Evolutionary conservation across 2,329 filamentous ascomycete species (phyloP).

Genomic region (Penicillium hordei): DNA sequence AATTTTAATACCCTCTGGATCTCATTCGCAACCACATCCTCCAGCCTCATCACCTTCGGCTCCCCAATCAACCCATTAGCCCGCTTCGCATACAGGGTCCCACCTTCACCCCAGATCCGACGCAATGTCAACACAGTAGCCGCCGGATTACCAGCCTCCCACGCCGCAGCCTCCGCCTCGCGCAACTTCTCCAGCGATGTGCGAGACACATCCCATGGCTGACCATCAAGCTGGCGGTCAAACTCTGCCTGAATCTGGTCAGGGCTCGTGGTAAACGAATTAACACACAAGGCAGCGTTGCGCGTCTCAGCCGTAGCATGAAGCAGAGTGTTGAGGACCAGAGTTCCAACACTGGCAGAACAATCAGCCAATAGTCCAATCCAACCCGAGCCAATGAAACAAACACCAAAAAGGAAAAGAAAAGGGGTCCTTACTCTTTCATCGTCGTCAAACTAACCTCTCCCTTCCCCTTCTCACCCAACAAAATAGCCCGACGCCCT

Average conservation of each 20-base stretch:
- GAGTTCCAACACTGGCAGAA: conserved; percentile 60
- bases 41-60: conserved; percentile 55
- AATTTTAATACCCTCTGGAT: conserved; percentile 16
- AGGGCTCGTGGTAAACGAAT: conserved; percentile 68
- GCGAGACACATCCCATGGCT: conserved; percentile 55
- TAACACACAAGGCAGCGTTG: conserved; percentile 63
- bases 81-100: conserved; percentile 67
- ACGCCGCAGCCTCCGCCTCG: conserved; percentile 59
- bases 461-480: conserved; percentile 60
- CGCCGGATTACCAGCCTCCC: conserved; percentile 52
- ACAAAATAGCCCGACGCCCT: conserved; percentile 58
- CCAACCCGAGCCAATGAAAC: background rate
- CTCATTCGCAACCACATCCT: conserved; percentile 44
- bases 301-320: conserved; percentile 52
- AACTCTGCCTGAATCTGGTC: conserved; percentile 65
- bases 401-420: background rate
- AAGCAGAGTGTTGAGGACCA: conserved; percentile 62
- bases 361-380: conserved; percentile 3
- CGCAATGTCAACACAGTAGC: conserved; percentile 62
- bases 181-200: conserved; percentile 56
- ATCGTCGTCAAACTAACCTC: conserved; percentile 69
- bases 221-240: conserved; percentile 61
- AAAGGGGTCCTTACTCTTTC: conserved; percentile 58
- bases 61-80: conserved; percentile 63
- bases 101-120: conserved; percentile 71